Base-by-base conservation (phyloP, 768 basidiomycete species). In the Termitomyces sp. region DNA sequence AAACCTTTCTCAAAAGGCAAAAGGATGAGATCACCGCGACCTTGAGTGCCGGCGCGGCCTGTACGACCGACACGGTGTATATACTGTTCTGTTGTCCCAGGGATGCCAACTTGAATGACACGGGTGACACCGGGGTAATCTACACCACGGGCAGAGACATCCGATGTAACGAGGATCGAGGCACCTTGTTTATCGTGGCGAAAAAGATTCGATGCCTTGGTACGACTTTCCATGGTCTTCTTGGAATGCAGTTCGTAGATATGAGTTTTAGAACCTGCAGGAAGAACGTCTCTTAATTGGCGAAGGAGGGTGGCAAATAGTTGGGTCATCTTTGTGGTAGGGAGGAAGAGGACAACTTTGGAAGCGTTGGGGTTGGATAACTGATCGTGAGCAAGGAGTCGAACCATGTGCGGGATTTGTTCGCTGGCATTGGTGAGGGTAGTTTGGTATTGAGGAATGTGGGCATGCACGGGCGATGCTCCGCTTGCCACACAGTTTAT, bases 51-150 rank as follows among this genome's bases (percentile, higher is more conserved):
- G 2, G 82, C 88, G 60, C 93, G 84, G 20, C 90, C 92, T 0
- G 94, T 92, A 52, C 93, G 80, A 3, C 91, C 89, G 41, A 96
- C 83, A 54, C 94, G 88, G 61, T 94, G 91, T 47, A 94, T 75
- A 66, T 97, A 96, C 59, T 86, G 81, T 20, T 92, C 88, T 10
- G 80, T 69, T 1, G 71, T 75, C 6, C 71, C 66, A 2, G 96
- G 94, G 7, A 89, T 75, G 48, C 96, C 94, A 48, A 99, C 76
- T 68, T 98, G 97, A 59, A 98, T 88, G 57, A 95, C 89, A 36
- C 94, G 85, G 0, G 91, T 91, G 20, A 94, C 89, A 18, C 82
- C 84, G 7, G 92, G 92, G 66, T 95, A 96, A 68, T 96, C 91
- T 42, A 95, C 81, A 15, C 91, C 91, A 54, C 92, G 83, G 20